Evolutionary conservation across 2,329 filamentous ascomycete species (phyloP), one percentile per base, ranked within the genome.

Genomic region (Fusarium succisae): DNA sequence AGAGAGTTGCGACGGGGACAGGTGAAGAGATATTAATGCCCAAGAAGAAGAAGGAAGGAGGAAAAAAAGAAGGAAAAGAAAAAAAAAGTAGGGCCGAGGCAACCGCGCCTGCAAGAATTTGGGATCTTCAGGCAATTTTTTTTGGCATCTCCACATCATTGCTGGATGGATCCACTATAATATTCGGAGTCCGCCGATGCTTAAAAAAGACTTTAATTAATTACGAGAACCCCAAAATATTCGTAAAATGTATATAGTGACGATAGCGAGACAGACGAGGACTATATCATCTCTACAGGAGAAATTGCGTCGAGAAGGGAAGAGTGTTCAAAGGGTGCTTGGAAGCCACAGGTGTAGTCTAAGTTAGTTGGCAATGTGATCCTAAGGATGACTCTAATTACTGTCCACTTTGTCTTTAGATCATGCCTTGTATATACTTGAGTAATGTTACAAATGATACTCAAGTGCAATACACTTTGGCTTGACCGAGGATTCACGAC

Each of bases 41-140:
- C 76, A 75, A 76, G 64, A 45, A 15, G 39, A 39, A 51, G 20
- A 62, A 53, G 59, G 26, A 43, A 41, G 20, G 9, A 65, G 57
- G 66, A 63, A 60, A 58, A 69, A 70, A 43, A 66, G 45, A 61
- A 24, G 44, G 55, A 65, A 72, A 60, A 65, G 51, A 56, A 53
- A 51, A 69, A 55, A 45, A 62, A 55, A 59, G 58, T 58, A 61
- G 60, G 67, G 63, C 69, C 72, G 61, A 78, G 66, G 70, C 63
- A 74, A 66, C 43, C 48, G 58, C 59, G 60, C 60, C 66, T 53
- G 44, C 32, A 66, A 50, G 64, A 69, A 57, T 62, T 62, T 60
- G 24, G 65, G 72, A 75, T 75, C 77, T 76, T 61, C 70, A 70
- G 66, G 66, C 56, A 74, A 56, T 77, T 77, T 78, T 77, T 77